Conservation (phyloP, 257 asterid species). For the Cynanchum wilfordii region DNA sequence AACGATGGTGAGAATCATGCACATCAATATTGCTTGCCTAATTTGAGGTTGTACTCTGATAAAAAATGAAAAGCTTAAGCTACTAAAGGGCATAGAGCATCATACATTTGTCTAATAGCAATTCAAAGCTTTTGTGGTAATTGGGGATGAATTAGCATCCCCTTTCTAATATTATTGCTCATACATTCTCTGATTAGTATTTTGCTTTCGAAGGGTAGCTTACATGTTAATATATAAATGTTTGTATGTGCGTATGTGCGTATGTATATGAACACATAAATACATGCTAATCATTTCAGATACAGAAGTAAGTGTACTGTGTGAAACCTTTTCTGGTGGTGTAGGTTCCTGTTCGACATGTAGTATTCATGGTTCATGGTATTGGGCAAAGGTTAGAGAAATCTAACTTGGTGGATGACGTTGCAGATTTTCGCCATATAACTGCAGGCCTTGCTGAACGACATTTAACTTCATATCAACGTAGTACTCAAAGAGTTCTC, state of each 20-base stretch:
- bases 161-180: too few species aligned
- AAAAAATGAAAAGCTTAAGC: too few species aligned
- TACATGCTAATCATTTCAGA: not conserved
- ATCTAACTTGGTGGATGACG: constrained; percentile 97
- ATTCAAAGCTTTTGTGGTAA: too few species aligned
- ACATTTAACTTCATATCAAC: constrained; percentile 86
- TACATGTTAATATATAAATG: too few species aligned
- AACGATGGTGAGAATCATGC: too few species aligned
- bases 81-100: too few species aligned
- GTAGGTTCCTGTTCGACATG: constrained; percentile 93
- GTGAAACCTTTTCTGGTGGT: constrained; percentile 18
- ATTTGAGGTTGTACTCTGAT: too few species aligned
- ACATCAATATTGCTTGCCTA: too few species aligned
- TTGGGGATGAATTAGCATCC: too few species aligned
- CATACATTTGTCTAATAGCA: too few species aligned
- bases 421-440: constrained; percentile 67
- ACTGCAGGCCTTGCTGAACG: constrained; percentile 73
- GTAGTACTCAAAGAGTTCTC: constrained; percentile 78
- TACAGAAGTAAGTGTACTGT: not conserved
- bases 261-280: too few species aligned
- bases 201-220: not conserved
- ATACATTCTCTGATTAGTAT: not conserved
- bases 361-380: constrained; percentile 97
- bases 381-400: constrained; percentile 98
- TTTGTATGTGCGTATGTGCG: too few species aligned